Conservation (phyloP, 257 asterid genomes). For the Ilex aquifolium region DNA sequence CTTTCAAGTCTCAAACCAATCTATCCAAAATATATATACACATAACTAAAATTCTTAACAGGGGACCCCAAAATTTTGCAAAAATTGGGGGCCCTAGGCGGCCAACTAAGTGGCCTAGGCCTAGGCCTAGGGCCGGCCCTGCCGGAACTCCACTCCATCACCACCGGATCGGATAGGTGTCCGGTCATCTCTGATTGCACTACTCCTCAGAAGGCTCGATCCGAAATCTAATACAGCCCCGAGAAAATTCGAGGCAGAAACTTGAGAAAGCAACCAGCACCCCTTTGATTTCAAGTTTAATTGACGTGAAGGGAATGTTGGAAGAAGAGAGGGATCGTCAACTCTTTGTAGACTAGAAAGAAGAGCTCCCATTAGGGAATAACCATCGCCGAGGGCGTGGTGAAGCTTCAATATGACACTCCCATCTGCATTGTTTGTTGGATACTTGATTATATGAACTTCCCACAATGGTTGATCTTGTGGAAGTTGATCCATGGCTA, state of each 20-base stretch:
- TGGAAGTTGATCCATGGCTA: background rate
- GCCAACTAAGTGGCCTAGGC: no score
- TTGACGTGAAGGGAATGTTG: background rate
- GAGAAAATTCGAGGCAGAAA: background rate
- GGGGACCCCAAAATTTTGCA: no score
- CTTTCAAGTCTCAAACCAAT: no score
- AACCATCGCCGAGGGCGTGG: background rate
- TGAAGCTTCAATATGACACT: background rate
- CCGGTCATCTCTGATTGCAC: conserved; percentile 35
- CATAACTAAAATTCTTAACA: no score
- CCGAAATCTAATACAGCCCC: conserved; percentile 43
- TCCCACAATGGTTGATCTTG: background rate
- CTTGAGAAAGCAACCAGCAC: background rate
- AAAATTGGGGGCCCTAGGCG: no score
- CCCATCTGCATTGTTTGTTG: background rate
- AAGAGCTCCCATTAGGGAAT: background rate
- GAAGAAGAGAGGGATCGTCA: background rate
- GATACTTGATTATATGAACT: background rate
- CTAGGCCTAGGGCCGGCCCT: no score
- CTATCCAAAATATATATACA: no score
- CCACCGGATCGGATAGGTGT: conserved; percentile 60
- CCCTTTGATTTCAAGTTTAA: background rate
- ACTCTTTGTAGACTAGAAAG: background rate
- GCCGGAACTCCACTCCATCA: conserved; percentile 52
- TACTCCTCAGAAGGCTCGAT: conserved; percentile 57